These are phyloP conservation scores for Ustilago loliicola DNA, from an alignment of 1,284 basidiomycete genomes.

Conservation along the genomic window DNA sequence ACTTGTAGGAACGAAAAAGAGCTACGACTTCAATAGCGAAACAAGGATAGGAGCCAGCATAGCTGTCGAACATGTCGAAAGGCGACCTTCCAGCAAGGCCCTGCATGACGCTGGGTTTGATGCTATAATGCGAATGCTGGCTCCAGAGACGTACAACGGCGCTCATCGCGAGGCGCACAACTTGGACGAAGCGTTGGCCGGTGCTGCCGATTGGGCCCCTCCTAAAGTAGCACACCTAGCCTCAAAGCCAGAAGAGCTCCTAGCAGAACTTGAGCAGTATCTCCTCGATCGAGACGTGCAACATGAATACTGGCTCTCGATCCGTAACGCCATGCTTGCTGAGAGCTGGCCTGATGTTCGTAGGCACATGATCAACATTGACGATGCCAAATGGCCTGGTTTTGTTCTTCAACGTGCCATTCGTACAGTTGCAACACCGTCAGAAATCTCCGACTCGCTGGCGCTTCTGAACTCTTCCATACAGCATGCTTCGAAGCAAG, in stretches of 20 bases:
- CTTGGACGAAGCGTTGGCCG: constrained; percentile 19
- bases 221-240: neutral
- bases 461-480: constrained; percentile 20
- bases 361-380: constrained; percentile 28
- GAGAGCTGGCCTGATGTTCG: constrained; percentile 34
- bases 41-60: neutral
- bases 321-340: constrained; percentile 40
- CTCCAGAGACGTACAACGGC: constrained; percentile 8
- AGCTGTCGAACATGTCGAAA: neutral
- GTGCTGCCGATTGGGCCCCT: neutral
- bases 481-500: neutral
- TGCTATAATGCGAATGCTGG: neutral
- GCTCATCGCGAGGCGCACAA: constrained; percentile 14
- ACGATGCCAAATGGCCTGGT: constrained; percentile 30
- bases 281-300: neutral
- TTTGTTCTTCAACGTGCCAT: constrained; percentile 24
- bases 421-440: constrained; percentile 18
- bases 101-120: neutral
- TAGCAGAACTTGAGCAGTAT: constrained; percentile 1
- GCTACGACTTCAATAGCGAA: neutral
- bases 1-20: neutral
- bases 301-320: constrained; percentile 11
- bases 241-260: neutral
- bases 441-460: constrained; percentile 39
- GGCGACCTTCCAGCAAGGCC: neutral